Evolutionary conservation across 148 eudicot species (phyloP), one percentile per base, ranked within the genome.

Genomic region (Fagopyrum tataricum): DNA sequence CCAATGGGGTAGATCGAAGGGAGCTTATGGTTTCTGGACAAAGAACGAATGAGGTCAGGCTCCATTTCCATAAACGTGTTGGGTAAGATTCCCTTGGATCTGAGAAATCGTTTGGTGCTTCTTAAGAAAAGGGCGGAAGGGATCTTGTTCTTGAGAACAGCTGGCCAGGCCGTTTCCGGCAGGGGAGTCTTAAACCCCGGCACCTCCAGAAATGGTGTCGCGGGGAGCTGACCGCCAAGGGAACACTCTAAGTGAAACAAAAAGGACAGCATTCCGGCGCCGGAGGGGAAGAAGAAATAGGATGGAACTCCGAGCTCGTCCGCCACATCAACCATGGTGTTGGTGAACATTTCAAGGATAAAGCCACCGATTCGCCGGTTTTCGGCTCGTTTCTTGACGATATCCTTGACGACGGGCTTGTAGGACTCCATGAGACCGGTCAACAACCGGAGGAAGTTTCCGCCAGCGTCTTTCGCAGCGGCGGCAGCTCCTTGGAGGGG

Each of bases 31-130:
- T 47, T 40, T 4, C 47, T 18, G 5, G 26, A 5, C 31, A 71
- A 11, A 2, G 73, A 5, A 1, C 13, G 73, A 10, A 71, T 12
- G 6, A 43, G 3, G 15, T 72, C 23, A 10, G 72, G 69, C 13
- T 75, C 82, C 21, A 79, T 20, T 44, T 74, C 81, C 40, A 15
- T 3, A 31, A 74, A 78, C 4, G 75, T 74, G 67, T 79, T 79
- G 8, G 72, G 41, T 9, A 79, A 0, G 2, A 76, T 4, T 2
- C 61, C 68, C 70, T 72, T 72, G 8, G 74, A 17, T 51, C 20
- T 17, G 17, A 39, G 39, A n/a, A 37, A 72, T 10, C 49, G 12
- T 47, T 26, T 71, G 39, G 73, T 18, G 46, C 43, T n/a, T 18
- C 21, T 17, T 10, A 68, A 20, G 71, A 66, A 44, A 42, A 41